Evolutionary conservation across 2,329 filamentous ascomycete species (phyloP).

Genomic region (Leptodontidium sp.): DNA sequence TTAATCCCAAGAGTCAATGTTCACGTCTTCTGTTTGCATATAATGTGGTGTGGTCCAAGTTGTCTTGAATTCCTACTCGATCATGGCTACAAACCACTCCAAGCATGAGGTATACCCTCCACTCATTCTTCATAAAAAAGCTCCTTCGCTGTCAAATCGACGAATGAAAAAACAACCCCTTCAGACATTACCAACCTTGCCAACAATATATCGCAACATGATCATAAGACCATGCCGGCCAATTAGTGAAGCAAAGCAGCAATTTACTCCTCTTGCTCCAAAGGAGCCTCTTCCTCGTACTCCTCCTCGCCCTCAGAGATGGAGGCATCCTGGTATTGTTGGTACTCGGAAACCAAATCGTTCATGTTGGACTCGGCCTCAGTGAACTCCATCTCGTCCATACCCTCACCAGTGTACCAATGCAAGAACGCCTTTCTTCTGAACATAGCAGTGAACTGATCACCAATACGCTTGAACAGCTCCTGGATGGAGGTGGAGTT

Average conservation of each 20-base stretch:
- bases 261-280: conserved; percentile 69
- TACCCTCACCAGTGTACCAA: conserved; percentile 99
- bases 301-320: conserved; percentile 98
- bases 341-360: conserved; percentile 98
- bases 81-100: conserved; percentile 38
- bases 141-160: conserved; percentile 42
- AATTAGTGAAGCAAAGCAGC: conserved; percentile 34
- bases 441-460: conserved; percentile 99
- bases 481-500: conserved; percentile 99
- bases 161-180: conserved; percentile 38
- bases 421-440: conserved; percentile 99
- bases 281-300: conserved; percentile 79
- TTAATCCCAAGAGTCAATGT: too few relatives aligned
- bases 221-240: conserved; percentile 36
- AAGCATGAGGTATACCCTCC: conserved; percentile 38
- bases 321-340: conserved; percentile 99
- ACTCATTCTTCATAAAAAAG: conserved; percentile 34
- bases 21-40: neutral
- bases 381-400: conserved; percentile 99
- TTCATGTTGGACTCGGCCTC: conserved; percentile 99
- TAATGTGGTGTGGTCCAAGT: conserved; percentile 33
- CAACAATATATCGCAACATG: conserved; percentile 38
- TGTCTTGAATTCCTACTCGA: conserved; percentile 41
- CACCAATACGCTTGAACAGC: conserved; percentile 99
- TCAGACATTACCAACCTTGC: conserved; percentile 41